Evolutionary conservation across 257 asterid genomes (phyloP).

Genomic region (Ligustrum vulgare): DNA sequence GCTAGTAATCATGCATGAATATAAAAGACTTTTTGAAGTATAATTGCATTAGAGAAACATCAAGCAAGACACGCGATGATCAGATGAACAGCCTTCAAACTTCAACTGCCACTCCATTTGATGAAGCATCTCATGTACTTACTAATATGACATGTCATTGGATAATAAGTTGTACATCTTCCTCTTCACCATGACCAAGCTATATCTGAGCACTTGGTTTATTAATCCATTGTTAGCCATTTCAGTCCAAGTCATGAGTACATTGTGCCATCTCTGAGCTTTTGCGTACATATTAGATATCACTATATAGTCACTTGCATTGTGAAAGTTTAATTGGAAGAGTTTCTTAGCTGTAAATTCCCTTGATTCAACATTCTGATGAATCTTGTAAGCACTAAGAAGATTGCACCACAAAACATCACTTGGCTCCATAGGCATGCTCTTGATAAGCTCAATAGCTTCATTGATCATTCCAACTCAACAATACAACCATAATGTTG

Average conservation of each 20-base stretch:
- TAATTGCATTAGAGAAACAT: too few relatives aligned
- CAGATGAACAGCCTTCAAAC: constrained; percentile 78
- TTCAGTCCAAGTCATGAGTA: constrained; percentile 38
- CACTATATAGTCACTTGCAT: constrained; percentile 66
- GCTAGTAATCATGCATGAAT: too few relatives aligned
- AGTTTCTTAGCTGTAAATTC: constrained; percentile 54
- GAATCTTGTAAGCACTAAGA: constrained; percentile 61
- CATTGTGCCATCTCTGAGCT: constrained; percentile 57
- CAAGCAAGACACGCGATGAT: constrained; percentile 51
- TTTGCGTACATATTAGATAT: constrained; percentile 59
- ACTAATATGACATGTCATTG: constrained; percentile 47
- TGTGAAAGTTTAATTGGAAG: constrained; percentile 31
- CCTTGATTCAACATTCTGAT: constrained; percentile 48
- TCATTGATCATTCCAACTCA: constrained; percentile 55
- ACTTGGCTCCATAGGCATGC: constrained; percentile 65
- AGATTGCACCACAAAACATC: constrained; percentile 74
- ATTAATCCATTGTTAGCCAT: constrained; percentile 40
- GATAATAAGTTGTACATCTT: constrained; percentile 61
- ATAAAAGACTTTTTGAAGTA: too few relatives aligned
- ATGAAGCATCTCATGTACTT: constrained; percentile 68
- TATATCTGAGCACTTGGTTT: constrained; percentile 50
- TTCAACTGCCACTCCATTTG: constrained; percentile 91
- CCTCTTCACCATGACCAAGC: constrained; percentile 55
- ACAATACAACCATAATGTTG: constrained; percentile 88
- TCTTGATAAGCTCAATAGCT: constrained; percentile 56